A percentile compares a stretch with the other conserved stretches of the same genome.
These are phyloP conservation scores for Claviceps cyperi DNA, from an alignment of 2,329 filamentous ascomycete genomes.

Conservation along the genomic window DNA sequence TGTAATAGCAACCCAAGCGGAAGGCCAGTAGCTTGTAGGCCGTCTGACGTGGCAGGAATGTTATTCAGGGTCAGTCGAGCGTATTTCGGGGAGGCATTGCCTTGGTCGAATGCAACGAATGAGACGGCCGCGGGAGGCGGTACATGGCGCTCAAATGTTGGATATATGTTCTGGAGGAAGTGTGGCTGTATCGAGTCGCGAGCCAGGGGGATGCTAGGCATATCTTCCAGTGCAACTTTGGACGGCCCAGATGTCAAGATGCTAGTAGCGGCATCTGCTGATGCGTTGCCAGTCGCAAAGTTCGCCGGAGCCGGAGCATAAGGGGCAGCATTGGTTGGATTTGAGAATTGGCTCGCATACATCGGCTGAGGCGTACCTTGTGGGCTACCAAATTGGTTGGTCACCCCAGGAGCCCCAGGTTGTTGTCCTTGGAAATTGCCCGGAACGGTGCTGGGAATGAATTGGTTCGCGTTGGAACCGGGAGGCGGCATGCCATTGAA, in stretches of 20 bases:
- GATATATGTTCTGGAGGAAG: slow-evolving; percentile 79
- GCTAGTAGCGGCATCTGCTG: slow-evolving; percentile 17
- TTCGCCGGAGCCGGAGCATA: slow-evolving; percentile 16
- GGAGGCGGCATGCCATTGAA: slow-evolving; percentile 54
- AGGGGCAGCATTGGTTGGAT: slow-evolving; percentile 32
- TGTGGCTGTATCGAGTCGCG: slow-evolving; percentile 71
- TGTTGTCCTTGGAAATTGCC: slow-evolving; percentile 10
- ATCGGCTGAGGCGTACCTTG: slow-evolving; percentile 27
- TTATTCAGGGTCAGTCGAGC: slow-evolving; percentile 85
- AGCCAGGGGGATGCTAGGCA: slow-evolving; percentile 77
- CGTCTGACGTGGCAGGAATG: slow-evolving; percentile 72
- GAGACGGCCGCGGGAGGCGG: slow-evolving; percentile 79
- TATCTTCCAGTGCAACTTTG: slow-evolving; percentile 77
- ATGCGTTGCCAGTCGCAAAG: slow-evolving; percentile 11
- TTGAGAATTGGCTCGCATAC: slow-evolving; percentile 43
- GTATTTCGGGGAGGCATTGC: slow-evolving; percentile 90
- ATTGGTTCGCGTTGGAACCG: slow-evolving; percentile 32
- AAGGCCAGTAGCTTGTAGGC: slow-evolving; percentile 63
- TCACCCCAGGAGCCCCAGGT: slow-evolving; percentile 17
- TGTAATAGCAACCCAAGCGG: slow-evolving; percentile 82
- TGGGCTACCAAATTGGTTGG: slow-evolving; percentile 31
- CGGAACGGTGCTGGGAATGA: slow-evolving; percentile 21
- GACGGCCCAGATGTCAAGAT: slow-evolving; percentile 19
- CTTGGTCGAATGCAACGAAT: slow-evolving; percentile 90
- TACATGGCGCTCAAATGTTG: slow-evolving; percentile 87